Evolutionary conservation across 1,284 basidiomycete genomes (phyloP).

Genomic region (Heliocybe sulcata): DNA sequence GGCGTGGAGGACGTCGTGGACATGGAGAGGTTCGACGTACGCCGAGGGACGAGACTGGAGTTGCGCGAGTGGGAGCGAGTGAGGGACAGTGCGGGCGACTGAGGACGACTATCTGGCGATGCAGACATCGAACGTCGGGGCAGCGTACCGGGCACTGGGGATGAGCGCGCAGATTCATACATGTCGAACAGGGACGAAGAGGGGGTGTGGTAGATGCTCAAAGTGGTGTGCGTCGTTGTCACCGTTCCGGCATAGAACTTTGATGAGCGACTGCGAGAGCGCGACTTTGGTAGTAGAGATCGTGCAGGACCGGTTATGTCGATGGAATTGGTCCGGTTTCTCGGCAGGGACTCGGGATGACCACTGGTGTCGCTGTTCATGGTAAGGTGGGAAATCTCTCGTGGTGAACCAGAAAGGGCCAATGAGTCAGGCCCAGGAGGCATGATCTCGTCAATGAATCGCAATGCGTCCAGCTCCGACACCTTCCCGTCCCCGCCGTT

Average conservation of each 20-base stretch:
- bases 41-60: constrained; percentile 21
- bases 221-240: constrained; percentile 43
- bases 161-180: constrained; percentile 48
- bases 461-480: constrained; percentile 27
- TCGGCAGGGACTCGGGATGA: constrained; percentile 14
- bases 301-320: constrained; percentile 14
- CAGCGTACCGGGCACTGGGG: constrained; percentile 35
- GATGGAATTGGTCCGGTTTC: constrained; percentile 22
- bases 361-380: background rate
- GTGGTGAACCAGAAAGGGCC: constrained; percentile 12
- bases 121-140: constrained; percentile 21
- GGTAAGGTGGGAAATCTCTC: constrained; percentile 5
- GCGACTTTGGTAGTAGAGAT: constrained; percentile 24
- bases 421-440: constrained; percentile 28
- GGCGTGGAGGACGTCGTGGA: constrained; percentile 40
- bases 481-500: constrained; percentile 17
- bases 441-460: constrained; percentile 51
- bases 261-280: constrained; percentile 32
- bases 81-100: constrained; percentile 7
- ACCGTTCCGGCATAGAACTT: constrained; percentile 41
- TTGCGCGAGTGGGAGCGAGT: constrained; percentile 13
- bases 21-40: constrained; percentile 38
- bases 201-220: constrained; percentile 67
- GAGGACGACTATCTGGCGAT: constrained; percentile 6
- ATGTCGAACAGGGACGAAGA: constrained; percentile 56